These are phyloP conservation scores for Endotrypanum monterogeii DNA, from an alignment of 208 protist genomes.

Conservation along the genomic window DNA sequence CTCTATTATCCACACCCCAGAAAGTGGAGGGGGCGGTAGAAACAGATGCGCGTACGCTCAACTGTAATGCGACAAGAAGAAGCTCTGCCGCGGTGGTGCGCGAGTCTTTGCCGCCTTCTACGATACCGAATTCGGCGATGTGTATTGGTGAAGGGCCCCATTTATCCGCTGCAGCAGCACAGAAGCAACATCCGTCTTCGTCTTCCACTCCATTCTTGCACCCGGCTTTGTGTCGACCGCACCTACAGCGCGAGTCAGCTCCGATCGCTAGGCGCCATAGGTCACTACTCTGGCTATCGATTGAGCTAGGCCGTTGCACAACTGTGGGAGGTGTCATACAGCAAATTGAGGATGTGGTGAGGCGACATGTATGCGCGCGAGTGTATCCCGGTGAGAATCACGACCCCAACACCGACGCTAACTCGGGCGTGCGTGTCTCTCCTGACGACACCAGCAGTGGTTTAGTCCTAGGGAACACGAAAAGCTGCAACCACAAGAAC, in stretches of 20 bases:
- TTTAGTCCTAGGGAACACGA: background rate
- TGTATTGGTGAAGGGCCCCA: too few species aligned
- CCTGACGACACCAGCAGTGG: background rate
- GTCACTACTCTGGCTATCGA: slow-evolving; percentile 47
- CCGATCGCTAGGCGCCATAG: background rate
- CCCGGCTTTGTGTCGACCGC: background rate
- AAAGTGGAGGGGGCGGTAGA: too few species aligned
- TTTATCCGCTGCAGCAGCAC: too few species aligned
- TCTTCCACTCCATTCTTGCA: background rate
- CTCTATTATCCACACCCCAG: too few species aligned
- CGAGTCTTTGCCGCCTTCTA: too few species aligned
- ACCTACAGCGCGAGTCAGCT: background rate
- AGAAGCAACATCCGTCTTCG: background rate
- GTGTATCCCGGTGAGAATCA: slow-evolving; percentile 10
- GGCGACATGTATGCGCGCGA: slow-evolving; percentile 36
- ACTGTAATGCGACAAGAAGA: too few species aligned
- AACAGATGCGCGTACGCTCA: too few species aligned
- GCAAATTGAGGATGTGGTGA: slow-evolving; percentile 31
- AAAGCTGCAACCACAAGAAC: too few species aligned
- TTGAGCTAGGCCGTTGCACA: slow-evolving; percentile 33
- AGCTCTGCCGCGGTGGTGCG: too few species aligned
- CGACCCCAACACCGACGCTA: background rate
- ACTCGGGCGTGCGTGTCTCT: background rate
- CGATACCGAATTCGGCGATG: too few species aligned
- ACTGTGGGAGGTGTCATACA: slow-evolving; percentile 32